phyloP scores from a whole-genome alignment of 2,329 filamentous ascomycete genomes.

The Fonsecaea erecta region DNA sequence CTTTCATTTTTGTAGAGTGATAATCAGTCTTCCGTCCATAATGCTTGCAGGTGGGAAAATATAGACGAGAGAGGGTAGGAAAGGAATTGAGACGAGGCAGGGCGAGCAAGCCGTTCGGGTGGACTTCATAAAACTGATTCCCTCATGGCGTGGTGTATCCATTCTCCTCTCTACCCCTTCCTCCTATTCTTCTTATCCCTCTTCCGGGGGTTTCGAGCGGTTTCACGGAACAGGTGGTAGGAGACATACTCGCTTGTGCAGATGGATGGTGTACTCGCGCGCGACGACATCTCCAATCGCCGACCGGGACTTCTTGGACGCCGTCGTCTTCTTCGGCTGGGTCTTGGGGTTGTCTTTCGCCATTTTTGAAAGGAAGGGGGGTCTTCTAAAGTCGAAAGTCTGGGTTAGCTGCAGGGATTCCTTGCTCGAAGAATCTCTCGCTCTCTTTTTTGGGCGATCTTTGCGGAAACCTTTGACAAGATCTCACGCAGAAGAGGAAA shows the following conservation, averaged over 20 bases:
- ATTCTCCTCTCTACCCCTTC: constrained; percentile 9
- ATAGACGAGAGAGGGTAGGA: constrained; percentile 35
- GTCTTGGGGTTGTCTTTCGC: constrained; percentile 38
- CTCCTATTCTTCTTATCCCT: not conserved
- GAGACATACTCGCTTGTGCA: constrained; percentile 94
- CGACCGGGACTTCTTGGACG: constrained; percentile 79
- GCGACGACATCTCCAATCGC: constrained; percentile 99
- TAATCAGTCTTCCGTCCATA: constrained; percentile 73
- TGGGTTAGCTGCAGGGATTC: not conserved
- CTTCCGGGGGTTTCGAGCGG: constrained; percentile 26
- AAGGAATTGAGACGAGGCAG: not conserved
- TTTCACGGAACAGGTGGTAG: constrained; percentile 4
- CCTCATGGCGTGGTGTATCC: constrained; percentile 39
- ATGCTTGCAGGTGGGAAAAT: constrained; percentile 38
- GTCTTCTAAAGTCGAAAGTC: constrained; percentile 14
- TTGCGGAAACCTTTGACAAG: not conserved
- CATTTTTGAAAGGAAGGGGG: constrained; percentile 36
- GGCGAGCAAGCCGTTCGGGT: constrained; percentile 55
- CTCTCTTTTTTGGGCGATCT: not conserved
- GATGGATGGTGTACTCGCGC: constrained; percentile 99
- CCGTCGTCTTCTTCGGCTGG: constrained; percentile 68
- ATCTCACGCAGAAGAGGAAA: not conserved
- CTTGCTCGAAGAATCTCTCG: too few relatives aligned
- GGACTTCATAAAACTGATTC: constrained; percentile 74
- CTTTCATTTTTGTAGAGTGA: constrained; percentile 56